A percentile compares a stretch with the other conserved stretches of the same genome.
Conservation (phyloP, 2,329 filamentous ascomycete species). For the Raffaelea deltoideospora region DNA sequence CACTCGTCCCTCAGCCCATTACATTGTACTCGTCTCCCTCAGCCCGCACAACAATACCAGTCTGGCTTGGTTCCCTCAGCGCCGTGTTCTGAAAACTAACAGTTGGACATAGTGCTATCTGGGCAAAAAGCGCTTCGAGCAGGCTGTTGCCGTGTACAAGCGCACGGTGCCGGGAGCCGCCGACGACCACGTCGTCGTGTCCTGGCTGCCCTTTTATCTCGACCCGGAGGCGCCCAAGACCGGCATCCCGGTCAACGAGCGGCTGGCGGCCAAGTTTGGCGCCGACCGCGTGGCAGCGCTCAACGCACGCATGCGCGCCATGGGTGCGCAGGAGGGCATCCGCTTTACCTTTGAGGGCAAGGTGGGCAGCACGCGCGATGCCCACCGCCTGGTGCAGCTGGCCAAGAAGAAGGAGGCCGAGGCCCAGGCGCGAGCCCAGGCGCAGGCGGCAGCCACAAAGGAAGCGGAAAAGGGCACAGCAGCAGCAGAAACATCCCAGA, state of each 20-base stretch:
- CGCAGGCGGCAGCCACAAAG: no score
- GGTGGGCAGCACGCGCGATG: conserved; percentile 64
- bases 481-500: no score
- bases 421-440: background rate
- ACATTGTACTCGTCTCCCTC: background rate
- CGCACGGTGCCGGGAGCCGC: conserved; percentile 40
- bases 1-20: no score
- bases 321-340: conserved; percentile 54
- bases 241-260: conserved; percentile 29
- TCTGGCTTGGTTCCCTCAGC: no score
- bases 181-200: conserved; percentile 54
- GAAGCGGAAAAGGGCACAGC: no score
- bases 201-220: conserved; percentile 71
- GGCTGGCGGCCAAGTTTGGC: conserved; percentile 52
- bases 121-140: conserved; percentile 59
- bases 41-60: no score
- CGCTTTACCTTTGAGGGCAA: conserved; percentile 56
- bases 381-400: conserved; percentile 62
- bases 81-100: conserved; percentile 6
- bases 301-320: conserved; percentile 25
- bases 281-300: conserved; percentile 27
- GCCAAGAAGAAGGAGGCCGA: conserved; percentile 29
- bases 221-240: conserved; percentile 43
- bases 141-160: conserved; percentile 54
- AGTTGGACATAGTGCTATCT: conserved; percentile 48